phyloP scores from a whole-genome alignment of 2,329 filamentous ascomycete genomes.

The Diaporthe helianthi region DNA sequence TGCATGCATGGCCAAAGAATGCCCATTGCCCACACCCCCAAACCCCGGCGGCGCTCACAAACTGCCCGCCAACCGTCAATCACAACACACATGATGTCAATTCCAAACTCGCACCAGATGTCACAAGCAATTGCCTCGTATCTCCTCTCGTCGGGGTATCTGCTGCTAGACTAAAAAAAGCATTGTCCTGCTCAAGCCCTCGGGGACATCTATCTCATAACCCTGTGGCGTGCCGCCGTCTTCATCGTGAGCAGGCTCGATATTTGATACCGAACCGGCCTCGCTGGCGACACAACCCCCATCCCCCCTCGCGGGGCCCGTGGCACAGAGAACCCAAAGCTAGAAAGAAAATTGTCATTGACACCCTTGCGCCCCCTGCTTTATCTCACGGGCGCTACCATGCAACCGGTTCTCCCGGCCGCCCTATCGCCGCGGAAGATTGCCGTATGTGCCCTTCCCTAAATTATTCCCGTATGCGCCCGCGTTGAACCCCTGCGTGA shows the following conservation, averaged over 20 bases:
- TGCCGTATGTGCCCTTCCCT: constrained; percentile 47
- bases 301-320: no score
- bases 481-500: constrained; percentile 63
- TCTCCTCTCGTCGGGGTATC: constrained; percentile 34
- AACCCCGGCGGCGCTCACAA: no score
- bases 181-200: constrained; percentile 15
- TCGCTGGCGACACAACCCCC: background rate
- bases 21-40: no score
- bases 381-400: background rate
- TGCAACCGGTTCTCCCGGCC: constrained; percentile 8
- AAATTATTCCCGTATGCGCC: constrained; percentile 48
- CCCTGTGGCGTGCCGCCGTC: background rate
- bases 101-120: constrained; percentile 15
- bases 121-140: constrained; percentile 29
- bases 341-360: background rate
- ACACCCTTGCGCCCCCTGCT: constrained; percentile 2
- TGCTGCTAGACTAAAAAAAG: constrained; percentile 33
- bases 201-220: background rate
- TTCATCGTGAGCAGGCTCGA: background rate
- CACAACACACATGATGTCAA: background rate
- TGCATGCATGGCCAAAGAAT: no score
- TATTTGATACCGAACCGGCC: background rate
- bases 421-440: constrained; percentile 55
- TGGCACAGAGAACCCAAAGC: background rate
- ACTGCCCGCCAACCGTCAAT: no score